Conservation (phyloP, 2,329 filamentous ascomycete genomes). For the Aotearoamyces nothofagi region DNA sequence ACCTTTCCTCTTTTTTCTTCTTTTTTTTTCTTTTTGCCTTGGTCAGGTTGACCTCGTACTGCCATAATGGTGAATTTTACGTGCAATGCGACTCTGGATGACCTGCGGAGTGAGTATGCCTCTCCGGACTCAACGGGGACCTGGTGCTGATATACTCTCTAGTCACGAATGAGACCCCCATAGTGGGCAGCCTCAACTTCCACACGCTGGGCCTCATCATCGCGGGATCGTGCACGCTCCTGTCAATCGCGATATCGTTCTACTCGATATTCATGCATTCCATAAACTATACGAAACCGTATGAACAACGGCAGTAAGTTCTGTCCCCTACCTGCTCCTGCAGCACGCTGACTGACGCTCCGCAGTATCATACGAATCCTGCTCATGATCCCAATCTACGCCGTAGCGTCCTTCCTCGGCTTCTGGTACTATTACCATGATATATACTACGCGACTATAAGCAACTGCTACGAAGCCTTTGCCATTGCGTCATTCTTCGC, state of each 20-base stretch:
- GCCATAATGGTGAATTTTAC: constrained; percentile 6
- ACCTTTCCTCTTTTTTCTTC: not conserved
- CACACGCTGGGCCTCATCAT: constrained; percentile 38
- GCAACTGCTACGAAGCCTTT: constrained; percentile 81
- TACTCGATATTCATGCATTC: constrained; percentile 45
- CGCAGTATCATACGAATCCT: constrained; percentile 71
- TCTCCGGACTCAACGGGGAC: constrained; percentile 8
- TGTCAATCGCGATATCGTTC: constrained; percentile 36
- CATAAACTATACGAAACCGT: constrained; percentile 41
- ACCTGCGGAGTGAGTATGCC: constrained; percentile 19
- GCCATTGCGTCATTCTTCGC: constrained; percentile 80
- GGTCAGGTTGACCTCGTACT: not conserved
- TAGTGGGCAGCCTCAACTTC: constrained; percentile 35
- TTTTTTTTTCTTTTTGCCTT: not conserved
- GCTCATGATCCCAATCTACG: constrained; percentile 76
- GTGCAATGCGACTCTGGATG: constrained; percentile 21
- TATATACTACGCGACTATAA: constrained; percentile 67
- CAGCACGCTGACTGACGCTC: not conserved
- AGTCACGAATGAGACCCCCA: constrained; percentile 25
- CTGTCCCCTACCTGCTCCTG: not conserved
- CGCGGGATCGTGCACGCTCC: constrained; percentile 28
- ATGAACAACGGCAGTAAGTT: constrained; percentile 39
- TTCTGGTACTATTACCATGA: constrained; percentile 62
- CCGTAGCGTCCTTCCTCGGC: constrained; percentile 57
- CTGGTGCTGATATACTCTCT: constrained; percentile 13